Evolutionary conservation across 73 alveolate genomes (phyloP).

Genomic region (Blepharisma stoltei): DNA sequence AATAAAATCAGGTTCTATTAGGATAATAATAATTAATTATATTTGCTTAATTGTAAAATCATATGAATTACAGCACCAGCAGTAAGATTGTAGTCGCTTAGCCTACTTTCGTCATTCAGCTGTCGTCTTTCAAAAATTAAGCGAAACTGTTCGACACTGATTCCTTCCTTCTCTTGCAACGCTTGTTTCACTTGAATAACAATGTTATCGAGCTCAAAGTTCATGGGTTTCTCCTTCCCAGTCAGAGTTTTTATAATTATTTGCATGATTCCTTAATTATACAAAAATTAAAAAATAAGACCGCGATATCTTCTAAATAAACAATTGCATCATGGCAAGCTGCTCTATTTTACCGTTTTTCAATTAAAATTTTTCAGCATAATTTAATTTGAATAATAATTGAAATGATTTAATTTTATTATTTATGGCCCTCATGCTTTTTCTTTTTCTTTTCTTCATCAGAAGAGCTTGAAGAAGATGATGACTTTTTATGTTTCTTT

Average conservation of each 20-base stretch:
- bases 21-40: not conserved
- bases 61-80: slow-evolving; percentile 88
- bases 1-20: no score
- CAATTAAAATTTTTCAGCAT: no score
- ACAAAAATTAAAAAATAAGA: no score
- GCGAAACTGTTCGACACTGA: slow-evolving; percentile 74
- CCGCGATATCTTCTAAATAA: no score
- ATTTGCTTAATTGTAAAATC: slow-evolving; percentile 70
- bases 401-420: no score
- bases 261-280: slow-evolving; percentile 34
- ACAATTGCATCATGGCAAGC: no score
- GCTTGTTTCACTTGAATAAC: slow-evolving; percentile 80
- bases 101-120: slow-evolving; percentile 74
- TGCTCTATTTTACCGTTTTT: no score
- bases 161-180: slow-evolving; percentile 90
- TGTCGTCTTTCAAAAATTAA: slow-evolving; percentile 86
- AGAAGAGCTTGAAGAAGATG: no score
- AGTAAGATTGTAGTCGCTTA: slow-evolving; percentile 69
- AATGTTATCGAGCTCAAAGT: slow-evolving; percentile 86
- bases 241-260: slow-evolving; percentile 71
- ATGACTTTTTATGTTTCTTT: no score
- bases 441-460: no score
- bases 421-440: no score
- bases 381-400: no score
- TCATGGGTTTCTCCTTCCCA: slow-evolving; percentile 79